A percentile compares a stretch with the other conserved stretches of the same genome.
Evolutionary conservation across 441 rosid species (phyloP).

Genomic region (Francoa sonchifolia): DNA sequence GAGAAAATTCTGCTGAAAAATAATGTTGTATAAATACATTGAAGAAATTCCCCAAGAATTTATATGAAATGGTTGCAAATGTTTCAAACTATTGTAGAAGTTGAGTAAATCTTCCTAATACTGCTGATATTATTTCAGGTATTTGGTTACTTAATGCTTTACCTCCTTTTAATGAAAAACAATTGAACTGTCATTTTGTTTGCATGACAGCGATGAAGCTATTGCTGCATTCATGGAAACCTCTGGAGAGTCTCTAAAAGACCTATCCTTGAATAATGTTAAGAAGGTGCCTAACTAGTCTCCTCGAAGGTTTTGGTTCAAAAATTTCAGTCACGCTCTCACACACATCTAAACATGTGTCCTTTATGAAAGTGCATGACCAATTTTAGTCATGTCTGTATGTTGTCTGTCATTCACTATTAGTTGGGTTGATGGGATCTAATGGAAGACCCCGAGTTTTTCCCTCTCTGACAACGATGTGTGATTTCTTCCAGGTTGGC

Average conservation of each 20-base stretch:
- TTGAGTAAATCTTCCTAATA: too few species aligned
- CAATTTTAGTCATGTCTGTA: not conserved
- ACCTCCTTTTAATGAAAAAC: constrained; percentile 1
- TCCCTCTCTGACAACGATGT: constrained; percentile 2
- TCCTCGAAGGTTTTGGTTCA: not conserved
- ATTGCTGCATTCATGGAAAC: constrained; percentile 79
- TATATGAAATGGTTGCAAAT: too few species aligned
- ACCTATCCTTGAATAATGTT: constrained; percentile 60
- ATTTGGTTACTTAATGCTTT: constrained; percentile 2
- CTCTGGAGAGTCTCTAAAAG: constrained; percentile 48
- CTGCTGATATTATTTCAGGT: not conserved
- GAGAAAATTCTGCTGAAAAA: too few species aligned
- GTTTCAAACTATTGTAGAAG: too few species aligned
- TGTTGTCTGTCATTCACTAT: not conserved
- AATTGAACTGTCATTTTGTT: constrained; percentile 1
- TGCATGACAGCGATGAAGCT: constrained; percentile 62
- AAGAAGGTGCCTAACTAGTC: constrained; percentile 35
- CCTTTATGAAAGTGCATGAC: not conserved
- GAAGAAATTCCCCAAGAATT: too few species aligned
- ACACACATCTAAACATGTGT: not conserved
- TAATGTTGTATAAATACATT: too few species aligned
- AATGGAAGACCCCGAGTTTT: not conserved
- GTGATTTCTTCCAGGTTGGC: constrained; percentile 42
- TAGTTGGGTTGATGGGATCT: not conserved
- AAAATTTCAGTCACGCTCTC: not conserved